Conservation (phyloP, 768 basidiomycete species). For the Lactarius evosmus region DNA sequence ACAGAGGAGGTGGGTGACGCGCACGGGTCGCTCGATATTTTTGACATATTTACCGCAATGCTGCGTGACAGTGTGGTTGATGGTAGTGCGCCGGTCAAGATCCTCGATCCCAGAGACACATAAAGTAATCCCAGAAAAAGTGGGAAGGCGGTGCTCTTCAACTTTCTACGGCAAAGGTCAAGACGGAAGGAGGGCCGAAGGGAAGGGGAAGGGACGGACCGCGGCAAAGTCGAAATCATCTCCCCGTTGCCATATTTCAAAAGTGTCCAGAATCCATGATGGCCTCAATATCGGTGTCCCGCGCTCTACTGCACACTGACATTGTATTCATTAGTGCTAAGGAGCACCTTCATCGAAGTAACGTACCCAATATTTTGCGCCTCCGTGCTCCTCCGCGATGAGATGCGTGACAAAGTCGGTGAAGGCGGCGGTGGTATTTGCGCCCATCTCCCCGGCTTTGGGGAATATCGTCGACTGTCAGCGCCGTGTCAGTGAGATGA, state of each 20-base stretch:
- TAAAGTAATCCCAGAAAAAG: conserved; percentile 68
- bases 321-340: conserved; percentile 9
- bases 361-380: conserved; percentile 77
- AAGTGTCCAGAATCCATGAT: conserved; percentile 71
- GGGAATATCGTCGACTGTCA: conserved; percentile 65
- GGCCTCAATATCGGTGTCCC: conserved; percentile 76
- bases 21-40: conserved; percentile 71
- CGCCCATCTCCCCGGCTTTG: conserved; percentile 80
- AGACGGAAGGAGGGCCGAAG: conserved; percentile 2
- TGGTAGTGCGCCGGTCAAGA: conserved; percentile 53
- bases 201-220: conserved; percentile 37
- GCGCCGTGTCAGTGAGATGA: neutral
- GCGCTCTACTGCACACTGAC: conserved; percentile 76
- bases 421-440: conserved; percentile 61
- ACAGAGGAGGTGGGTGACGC: conserved; percentile 84
- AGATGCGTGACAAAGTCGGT: conserved; percentile 89
- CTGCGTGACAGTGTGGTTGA: conserved; percentile 56
- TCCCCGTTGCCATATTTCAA: conserved; percentile 73
- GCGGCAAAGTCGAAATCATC: conserved; percentile 69
- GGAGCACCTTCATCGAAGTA: neutral
- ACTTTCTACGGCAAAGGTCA: conserved; percentile 47
- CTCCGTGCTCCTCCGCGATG: conserved; percentile 73
- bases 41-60: conserved; percentile 71
- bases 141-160: conserved; percentile 57
- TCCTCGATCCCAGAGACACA: conserved; percentile 76